Evolutionary conservation across 352 stramenopile genomes (phyloP), one percentile per base, ranked within the genome.

Genomic region (Albugo candida): DNA sequence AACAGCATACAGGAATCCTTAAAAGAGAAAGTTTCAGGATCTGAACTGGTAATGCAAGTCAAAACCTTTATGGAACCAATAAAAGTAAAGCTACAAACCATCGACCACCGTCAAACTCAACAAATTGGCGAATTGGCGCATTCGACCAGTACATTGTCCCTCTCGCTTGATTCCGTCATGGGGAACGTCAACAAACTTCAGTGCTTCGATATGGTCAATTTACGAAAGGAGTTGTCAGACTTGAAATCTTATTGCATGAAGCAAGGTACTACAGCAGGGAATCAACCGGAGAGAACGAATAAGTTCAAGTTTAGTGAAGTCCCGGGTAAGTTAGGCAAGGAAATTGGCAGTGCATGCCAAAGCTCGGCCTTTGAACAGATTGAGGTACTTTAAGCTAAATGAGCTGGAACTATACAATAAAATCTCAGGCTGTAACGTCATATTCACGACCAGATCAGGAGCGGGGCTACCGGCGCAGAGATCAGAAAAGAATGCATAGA

Each of bases 41-140:
- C 63, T 8, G 73, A 89, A 49, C 54, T 89, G 1, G 50, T 81
- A 2, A 70, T 89, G 39, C 76, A 89, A 41, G 85, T 89, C 52
- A 86, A 85, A 36, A 68, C 73, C 14, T 65, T 70, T 0, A 80
- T 86, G 41, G 73, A 89, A 35, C 77, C 73, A 0, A 74, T 86
- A 42, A 89, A 86, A 45, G 73, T 72, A 0, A 68, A 84, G 41
- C 53, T 86, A 13, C 70, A 89, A 45, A 70, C 73, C 5, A 79
- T 70, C 45, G 24, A 81, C 24, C 67, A 85, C 38, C 71, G 86
- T 42, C 74, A 89, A 47, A 67, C 67, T 0, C 67, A 78, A 12
- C 68, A 86, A 37, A 68, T 89, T n/a, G 65, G 65, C 2, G 76
- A 89, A 10, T 55, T 83, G 17, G 69, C 70, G 20, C 59, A 72